Base-by-base conservation (phyloP, 2,329 filamentous ascomycete species). In the Fusarium chlamydosporum region DNA sequence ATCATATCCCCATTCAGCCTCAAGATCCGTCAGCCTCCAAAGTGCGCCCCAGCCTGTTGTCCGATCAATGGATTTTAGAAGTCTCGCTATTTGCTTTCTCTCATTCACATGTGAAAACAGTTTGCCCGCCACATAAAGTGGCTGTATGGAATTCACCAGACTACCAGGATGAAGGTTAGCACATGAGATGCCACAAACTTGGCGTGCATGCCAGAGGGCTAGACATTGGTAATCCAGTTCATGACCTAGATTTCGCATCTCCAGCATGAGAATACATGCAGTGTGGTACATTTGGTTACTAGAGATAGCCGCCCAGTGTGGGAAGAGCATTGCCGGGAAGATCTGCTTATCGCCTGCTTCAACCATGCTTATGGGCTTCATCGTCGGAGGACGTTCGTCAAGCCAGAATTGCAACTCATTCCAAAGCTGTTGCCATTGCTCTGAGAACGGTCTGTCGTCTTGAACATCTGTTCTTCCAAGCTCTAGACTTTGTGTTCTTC, bases 271-370 rank as follows among this genome's bases (percentile, higher is more conserved):
- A 3, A 86, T 81, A 53, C 81, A 84, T 6, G 83, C 79, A 0
- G 84, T 83, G 53, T 86, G 84, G 33, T 85, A 86, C 0, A 85
- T 75, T 52, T 86, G 84, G 53, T 85, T 86, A 1, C 82, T 81
- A 0, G 83, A 85, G 4, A 86, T 85, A 5, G 83, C 84, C 0
- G 82, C 82, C 76, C 80, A 82, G 45, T 83, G 81, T 3, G 81
- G 73, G 51, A 84, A 86, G 3, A 85, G 76, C 6, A 86, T 81
- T 9, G 80, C 77, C 2, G 82, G 82, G 53, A 85, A 86, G 4
- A 80, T 78, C 13, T 78, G 75, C 27, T 72, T 65, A 1, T 72
- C 66, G 10, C 65, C 60, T 26, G 60, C 50, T 40, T 63, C 60
- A 1, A 68, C 62, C 13, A 70, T 67, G 4, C 69, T 64, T 12